Evolutionary conservation across 768 basidiomycete genomes (phyloP).

Genomic region (Pisolithus sp.): DNA sequence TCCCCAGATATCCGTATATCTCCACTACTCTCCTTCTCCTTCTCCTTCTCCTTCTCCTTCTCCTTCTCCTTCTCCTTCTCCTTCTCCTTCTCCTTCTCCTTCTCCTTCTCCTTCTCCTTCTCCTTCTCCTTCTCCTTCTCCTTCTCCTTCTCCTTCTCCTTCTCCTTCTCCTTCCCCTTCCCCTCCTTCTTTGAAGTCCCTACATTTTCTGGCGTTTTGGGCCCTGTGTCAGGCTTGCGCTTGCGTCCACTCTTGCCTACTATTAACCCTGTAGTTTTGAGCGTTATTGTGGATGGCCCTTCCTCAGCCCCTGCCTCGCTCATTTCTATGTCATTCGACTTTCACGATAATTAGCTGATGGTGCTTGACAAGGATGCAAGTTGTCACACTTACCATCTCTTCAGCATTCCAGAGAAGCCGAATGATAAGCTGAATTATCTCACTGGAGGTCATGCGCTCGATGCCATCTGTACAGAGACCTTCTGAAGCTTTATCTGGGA

Average conservation of each 20-base stretch:
- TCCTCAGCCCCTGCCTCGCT: too few relatives aligned
- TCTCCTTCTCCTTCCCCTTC: background rate
- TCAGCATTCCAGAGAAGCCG: background rate
- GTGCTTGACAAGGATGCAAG: too few relatives aligned
- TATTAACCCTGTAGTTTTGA: too few relatives aligned
- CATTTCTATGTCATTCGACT: too few relatives aligned
- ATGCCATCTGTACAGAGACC: too few relatives aligned
- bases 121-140: background rate
- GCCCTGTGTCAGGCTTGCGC: too few relatives aligned
- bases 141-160: background rate
- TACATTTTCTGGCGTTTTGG: background rate
- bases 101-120: background rate
- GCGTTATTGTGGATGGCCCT: too few relatives aligned
- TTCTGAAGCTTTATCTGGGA: too few relatives aligned
- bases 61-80: background rate
- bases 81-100: background rate
- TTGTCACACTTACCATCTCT: too few relatives aligned
- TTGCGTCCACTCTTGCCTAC: too few relatives aligned
- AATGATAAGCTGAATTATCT: background rate
- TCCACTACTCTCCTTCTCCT: background rate
- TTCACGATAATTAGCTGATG: too few relatives aligned
- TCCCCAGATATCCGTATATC: background rate
- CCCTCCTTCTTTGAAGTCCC: background rate
- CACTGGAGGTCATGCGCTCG: background rate
- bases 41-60: background rate